Evolutionary conservation across 2,329 filamentous ascomycete species (phyloP), one percentile per base, ranked within the genome.

Genomic region (Chaetomiaceae sp.): DNA sequence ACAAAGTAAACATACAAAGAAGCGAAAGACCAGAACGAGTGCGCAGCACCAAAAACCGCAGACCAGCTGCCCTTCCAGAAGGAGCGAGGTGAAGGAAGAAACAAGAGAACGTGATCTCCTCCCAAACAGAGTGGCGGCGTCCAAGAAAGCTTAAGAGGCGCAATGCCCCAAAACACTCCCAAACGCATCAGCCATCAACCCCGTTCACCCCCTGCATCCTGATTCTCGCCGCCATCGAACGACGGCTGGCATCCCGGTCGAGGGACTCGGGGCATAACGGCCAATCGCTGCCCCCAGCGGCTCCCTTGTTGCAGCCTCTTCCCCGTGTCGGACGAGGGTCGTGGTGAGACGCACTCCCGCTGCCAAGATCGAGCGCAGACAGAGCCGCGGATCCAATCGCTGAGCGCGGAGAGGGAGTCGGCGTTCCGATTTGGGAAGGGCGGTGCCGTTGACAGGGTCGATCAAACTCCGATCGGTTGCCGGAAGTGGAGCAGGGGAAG

Each of bases 31-130:
- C 29, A 8, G 40, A 25, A 23, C 23, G 22, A 36, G 33, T 25
- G 22, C 4, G 29, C 29, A 46, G 34, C 19, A 44, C 40, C 40
- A 27, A 43, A 39, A 27, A 55, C 42, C 38, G 53, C 58, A 60
- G 58, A 54, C 56, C 58, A 53, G 58, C 58, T 58, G 58, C 58
- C 51, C 45, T 51, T 38, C 25, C 43, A 3, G 37, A 53, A 47
- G 46, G 17, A 49, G 33, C 4, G 19, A 42, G 44, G 22, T 31
- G 31, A 51, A 36, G 37, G 38, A 54, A 48, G 38, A 46, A 46
- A 47, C 34, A 40, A 51, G 25, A 44, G 36, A 46, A 37, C 42
- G 8, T 25, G 53, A 57, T 51, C 47, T 50, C 50, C 43, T 31
- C 25, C 49, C 29, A 17, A 40, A 42, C 20, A 40, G 6, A 27